phyloP scores from a whole-genome alignment of 441 rosid species.

The Populus hybrid region DNA sequence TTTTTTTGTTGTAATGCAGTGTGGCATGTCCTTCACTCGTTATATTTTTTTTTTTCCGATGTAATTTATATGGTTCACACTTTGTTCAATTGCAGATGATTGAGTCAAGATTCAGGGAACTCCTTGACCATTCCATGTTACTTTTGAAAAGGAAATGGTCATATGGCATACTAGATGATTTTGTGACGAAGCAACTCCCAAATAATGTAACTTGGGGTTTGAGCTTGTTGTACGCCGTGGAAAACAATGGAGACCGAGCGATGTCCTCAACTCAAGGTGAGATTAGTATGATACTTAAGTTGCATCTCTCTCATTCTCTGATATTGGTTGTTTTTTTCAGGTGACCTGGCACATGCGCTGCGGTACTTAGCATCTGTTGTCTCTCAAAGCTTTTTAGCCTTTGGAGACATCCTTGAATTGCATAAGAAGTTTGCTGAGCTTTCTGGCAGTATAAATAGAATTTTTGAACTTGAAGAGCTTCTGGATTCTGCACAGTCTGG shows the following conservation, averaged over 20 bases:
- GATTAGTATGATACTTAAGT: constrained; percentile 10
- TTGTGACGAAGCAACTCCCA: constrained; percentile 98
- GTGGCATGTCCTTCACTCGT: background rate
- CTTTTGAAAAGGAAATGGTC: constrained; percentile 92
- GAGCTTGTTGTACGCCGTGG: constrained; percentile 94
- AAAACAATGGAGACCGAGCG: constrained; percentile 93
- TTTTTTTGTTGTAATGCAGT: background rate
- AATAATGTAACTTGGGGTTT: constrained; percentile 99
- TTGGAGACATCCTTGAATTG: constrained; percentile 95
- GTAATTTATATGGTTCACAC: background rate
- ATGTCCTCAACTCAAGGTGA: constrained; percentile 83
- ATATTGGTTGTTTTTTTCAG: constrained; percentile 38
- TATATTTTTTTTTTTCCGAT: background rate
- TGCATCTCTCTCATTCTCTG: constrained; percentile 13
- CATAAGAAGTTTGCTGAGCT: constrained; percentile 92
- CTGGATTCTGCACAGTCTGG: constrained; percentile 87
- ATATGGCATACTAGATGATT: constrained; percentile 90
- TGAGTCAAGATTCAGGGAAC: constrained; percentile 83
- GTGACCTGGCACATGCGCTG: constrained; percentile 97
- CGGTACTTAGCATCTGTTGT: constrained; percentile 98
- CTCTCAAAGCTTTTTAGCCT: constrained; percentile 99
- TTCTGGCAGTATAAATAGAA: constrained; percentile 89
- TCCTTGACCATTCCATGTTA: constrained; percentile 78
- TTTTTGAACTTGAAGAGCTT: constrained; percentile 97
- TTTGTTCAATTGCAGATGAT: constrained; percentile 61